A percentile compares a stretch with the other conserved stretches of the same genome.
Conservation (phyloP, 1,284 basidiomycete species). For the Hemileia vastatrix region DNA sequence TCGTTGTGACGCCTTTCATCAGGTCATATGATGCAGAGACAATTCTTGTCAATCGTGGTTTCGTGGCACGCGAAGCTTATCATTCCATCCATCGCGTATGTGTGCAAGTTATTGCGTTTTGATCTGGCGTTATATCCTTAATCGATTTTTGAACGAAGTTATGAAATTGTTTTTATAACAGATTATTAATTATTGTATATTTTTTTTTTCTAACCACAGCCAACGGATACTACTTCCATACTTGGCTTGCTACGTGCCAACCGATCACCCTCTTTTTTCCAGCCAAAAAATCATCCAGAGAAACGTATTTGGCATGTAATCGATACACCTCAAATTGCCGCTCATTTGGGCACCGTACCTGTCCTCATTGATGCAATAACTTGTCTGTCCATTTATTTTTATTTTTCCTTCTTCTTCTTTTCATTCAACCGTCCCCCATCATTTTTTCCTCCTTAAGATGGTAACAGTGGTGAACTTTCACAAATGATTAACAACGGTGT, state of each 20-base stretch:
- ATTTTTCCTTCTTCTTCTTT: slow-evolving; percentile 27
- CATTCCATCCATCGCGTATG: slow-evolving; percentile 33
- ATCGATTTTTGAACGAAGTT: background rate
- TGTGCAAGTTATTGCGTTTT: slow-evolving; percentile 25
- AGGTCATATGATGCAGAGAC: slow-evolving; percentile 53
- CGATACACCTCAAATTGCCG: slow-evolving; percentile 71
- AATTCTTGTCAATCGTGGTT: slow-evolving; percentile 82
- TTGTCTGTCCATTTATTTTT: slow-evolving; percentile 50
- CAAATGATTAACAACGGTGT: slow-evolving; percentile 60
- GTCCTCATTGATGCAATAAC: slow-evolving; percentile 79
- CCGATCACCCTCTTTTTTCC: slow-evolving; percentile 58
- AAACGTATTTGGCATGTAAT: slow-evolving; percentile 85
- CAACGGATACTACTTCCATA: slow-evolving; percentile 27
- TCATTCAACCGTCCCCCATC: slow-evolving; percentile 19
- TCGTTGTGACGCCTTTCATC: slow-evolving; percentile 73
- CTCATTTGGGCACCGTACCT: slow-evolving; percentile 59
- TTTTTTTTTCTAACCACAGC: slow-evolving; percentile 11
- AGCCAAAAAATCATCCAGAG: slow-evolving; percentile 74
- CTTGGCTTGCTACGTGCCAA: slow-evolving; percentile 62
- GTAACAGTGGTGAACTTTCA: slow-evolving; percentile 53
- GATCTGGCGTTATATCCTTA: slow-evolving; percentile 3
- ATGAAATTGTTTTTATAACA: background rate
- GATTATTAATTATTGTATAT: background rate
- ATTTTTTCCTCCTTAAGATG: slow-evolving; percentile 30
- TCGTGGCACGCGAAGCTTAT: slow-evolving; percentile 60